Evolutionary conservation across 1,139 yeast species (phyloP), one percentile per base, ranked within the genome.

Genomic region (Fermentozyma sake): DNA sequence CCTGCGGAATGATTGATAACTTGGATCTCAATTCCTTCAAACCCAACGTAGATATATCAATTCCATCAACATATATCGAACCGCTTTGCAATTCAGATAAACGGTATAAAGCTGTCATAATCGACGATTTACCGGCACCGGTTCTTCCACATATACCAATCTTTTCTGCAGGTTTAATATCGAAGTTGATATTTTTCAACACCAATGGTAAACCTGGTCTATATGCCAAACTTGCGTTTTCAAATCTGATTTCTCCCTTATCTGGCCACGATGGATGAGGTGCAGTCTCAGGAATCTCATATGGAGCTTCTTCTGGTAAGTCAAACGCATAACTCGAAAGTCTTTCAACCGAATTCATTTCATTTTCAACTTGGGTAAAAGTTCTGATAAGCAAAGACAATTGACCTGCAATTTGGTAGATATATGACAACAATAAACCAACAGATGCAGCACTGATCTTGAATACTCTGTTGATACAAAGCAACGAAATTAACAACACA

Each of bases 291-390:
- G 70, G 63, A 14, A 41, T 42, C 7, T 34, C 31, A 18, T 72
- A 72, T 0, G 61, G 45, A 4, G 63, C 61, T 38, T 65, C 72
- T 33, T 56, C 57, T 4, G 66, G 68, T 30, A 65, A 45, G 20
- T 51, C 39, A 30, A 41, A 64, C 1, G 89, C 91, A 52, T 84
- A 84, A 32, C 78, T 72, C 35, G 75, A 68, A 29, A 86, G 55
- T 49, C 96, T 71, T 57, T 86, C 95, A n/a, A 79, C 91, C 6
- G 93, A 77, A 46, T 82, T 83, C 86, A 85, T 72, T 46, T 80
- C 81, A 53, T 82, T 84, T 50, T 85, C 95, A 16, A 81, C 73
- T 46, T 77, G 79, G 1, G 94, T 82, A 35, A 63, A 55, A 4
- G 79, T 61, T 47, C 77, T 58, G 27, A 76, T 52, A 32, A 72